Conservation (phyloP, 805 yeast genomes). For the Cyberlindnera maritima region DNA sequence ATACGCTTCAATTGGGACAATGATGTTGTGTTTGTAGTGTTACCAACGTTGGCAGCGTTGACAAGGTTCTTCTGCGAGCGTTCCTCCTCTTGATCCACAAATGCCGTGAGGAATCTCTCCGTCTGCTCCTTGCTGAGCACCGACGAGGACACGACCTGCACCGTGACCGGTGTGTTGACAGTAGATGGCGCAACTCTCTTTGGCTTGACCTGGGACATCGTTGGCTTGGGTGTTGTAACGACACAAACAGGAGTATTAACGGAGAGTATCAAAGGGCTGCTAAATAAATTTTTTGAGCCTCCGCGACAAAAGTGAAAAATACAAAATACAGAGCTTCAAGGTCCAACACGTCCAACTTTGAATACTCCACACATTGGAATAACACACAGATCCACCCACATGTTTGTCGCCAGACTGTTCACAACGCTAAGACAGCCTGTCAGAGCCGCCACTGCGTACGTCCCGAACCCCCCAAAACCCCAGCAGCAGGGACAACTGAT, state of each 20-base stretch:
- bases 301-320: not conserved
- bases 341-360: too few species aligned
- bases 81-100: slow-evolving; percentile 33
- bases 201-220: slow-evolving; percentile 16
- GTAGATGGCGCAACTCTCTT: slow-evolving; percentile 22
- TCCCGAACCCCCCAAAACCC: not conserved
- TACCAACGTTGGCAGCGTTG: slow-evolving; percentile 22
- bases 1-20: slow-evolving; percentile 64
- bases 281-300: slow-evolving; percentile 7
- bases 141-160: slow-evolving; percentile 15
- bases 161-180: slow-evolving; percentile 28
- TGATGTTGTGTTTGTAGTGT: slow-evolving; percentile 28
- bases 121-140: slow-evolving; percentile 39
- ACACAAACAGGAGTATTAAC: not conserved
- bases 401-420: slow-evolving; percentile 13
- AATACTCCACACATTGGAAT: not conserved
- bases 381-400: not conserved
- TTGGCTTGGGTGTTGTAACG: not conserved
- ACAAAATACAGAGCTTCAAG: too few species aligned
- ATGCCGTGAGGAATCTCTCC: slow-evolving; percentile 43
- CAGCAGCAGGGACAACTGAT: not conserved
- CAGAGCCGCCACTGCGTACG: slow-evolving; percentile 10
- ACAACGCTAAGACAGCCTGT: slow-evolving; percentile 9
- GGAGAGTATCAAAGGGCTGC: not conserved
- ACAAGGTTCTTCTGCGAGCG: slow-evolving; percentile 14